Evolutionary conservation across 2,329 filamentous ascomycete genomes (phyloP).

Genomic region (Simplicillium aogashimaense): DNA sequence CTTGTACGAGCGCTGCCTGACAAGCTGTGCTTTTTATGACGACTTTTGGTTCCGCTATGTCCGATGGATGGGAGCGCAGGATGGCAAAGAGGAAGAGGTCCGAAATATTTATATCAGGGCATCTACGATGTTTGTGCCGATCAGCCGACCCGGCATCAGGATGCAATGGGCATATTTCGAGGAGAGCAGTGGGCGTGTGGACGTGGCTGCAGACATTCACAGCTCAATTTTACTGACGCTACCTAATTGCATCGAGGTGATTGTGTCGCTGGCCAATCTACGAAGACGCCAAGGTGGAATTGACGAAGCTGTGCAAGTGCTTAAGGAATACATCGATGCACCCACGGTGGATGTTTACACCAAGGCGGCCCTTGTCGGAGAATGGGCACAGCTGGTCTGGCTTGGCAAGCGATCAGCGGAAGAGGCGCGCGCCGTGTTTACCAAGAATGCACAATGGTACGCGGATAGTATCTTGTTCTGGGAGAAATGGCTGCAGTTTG

Average conservation of each 20-base stretch:
- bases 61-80: conserved; percentile 80
- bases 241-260: conserved; percentile 77
- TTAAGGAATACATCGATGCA: conserved; percentile 71
- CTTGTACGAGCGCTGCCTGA: conserved; percentile 87
- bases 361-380: conserved; percentile 78
- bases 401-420: conserved; percentile 73
- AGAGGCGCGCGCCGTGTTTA: conserved; percentile 75
- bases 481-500: conserved; percentile 80
- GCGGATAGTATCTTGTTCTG: conserved; percentile 82
- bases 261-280: conserved; percentile 79
- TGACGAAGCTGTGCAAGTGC: conserved; percentile 74
- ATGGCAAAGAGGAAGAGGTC: conserved; percentile 77
- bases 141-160: conserved; percentile 73
- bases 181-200: conserved; percentile 67
- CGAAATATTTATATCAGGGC: conserved; percentile 88
- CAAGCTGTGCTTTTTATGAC: conserved; percentile 89
- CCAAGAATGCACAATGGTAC: conserved; percentile 75
- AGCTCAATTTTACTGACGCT: conserved; percentile 65
- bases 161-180: conserved; percentile 93
- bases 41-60: conserved; percentile 98
- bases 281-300: conserved; percentile 75
- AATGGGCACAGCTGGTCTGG: conserved; percentile 83
- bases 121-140: conserved; percentile 74
- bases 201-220: conserved; percentile 77
- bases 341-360: conserved; percentile 63